Evolutionary conservation across 495 filamentous ascomycete genomes (phyloP).

Genomic region (Jackrogersella minutella): DNA sequence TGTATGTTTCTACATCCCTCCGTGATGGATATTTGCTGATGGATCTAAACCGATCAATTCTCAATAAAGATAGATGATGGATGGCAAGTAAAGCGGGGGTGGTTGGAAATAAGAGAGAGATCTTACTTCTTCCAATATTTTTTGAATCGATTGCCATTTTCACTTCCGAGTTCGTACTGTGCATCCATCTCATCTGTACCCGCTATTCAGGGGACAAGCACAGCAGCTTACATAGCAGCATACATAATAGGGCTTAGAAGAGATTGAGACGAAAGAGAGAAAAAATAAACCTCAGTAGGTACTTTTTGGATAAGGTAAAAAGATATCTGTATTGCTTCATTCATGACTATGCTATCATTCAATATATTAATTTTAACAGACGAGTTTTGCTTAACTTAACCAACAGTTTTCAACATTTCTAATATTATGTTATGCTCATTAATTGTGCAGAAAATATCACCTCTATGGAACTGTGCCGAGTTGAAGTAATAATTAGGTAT

Average conservation of each 20-base stretch:
- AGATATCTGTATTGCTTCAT: neutral
- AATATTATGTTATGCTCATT: neutral
- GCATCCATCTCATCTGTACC: constrained; percentile 28
- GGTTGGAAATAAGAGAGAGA: constrained; percentile 19
- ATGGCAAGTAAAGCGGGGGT: constrained; percentile 5
- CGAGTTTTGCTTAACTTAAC: neutral
- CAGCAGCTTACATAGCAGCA: constrained; percentile 1
- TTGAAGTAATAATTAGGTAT: too few relatives aligned
- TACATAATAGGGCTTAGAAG: constrained; percentile 1
- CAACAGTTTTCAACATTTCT: neutral
- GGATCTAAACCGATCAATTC: constrained; percentile 5
- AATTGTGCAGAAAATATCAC: neutral
- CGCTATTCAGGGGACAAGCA: constrained; percentile 19
- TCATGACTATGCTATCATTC: neutral
- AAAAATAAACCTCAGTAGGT: constrained; percentile 6
- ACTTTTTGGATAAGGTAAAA: constrained; percentile 2
- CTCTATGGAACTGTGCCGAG: neutral
- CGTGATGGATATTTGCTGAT: constrained; percentile 4
- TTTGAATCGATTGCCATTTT: constrained; percentile 14
- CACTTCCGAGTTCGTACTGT: constrained; percentile 35
- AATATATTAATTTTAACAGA: constrained; percentile 6
- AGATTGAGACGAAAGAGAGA: neutral
- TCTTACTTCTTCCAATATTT: too few relatives aligned
- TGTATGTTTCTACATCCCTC: constrained; percentile 7
- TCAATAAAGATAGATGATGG: neutral